These are phyloP conservation scores for Lentinus brumalis DNA, from an alignment of 768 basidiomycete species.

Conservation along the genomic window DNA sequence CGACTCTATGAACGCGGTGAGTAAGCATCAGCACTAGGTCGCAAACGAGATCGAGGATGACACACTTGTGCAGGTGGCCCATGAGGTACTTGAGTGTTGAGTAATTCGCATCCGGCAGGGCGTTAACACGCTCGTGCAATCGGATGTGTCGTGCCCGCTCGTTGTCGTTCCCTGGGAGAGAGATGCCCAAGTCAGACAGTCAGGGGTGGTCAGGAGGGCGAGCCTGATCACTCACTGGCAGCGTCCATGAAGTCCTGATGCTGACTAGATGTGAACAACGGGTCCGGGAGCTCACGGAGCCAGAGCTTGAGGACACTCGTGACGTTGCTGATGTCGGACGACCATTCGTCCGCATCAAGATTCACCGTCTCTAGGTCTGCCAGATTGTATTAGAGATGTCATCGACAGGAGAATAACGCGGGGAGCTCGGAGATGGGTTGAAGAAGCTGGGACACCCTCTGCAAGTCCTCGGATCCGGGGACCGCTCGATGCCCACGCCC, in stretches of 20 bases:
- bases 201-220: not conserved
- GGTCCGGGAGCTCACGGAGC: conserved; percentile 95
- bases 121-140: conserved; percentile 95
- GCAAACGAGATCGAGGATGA: conserved; percentile 4
- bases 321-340: conserved; percentile 93
- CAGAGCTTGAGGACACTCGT: conserved; percentile 94
- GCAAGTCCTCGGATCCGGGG: not conserved
- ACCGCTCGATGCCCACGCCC: not conserved
- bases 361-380: conserved; percentile 86
- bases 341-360: conserved; percentile 87
- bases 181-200: not conserved
- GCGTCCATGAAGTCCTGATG: conserved; percentile 96
- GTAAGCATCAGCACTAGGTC: not conserved
- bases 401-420: not conserved
- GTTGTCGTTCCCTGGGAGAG: conserved; percentile 77
- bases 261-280: conserved; percentile 78
- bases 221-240: conserved; percentile 62
- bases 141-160: conserved; percentile 94
- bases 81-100: conserved; percentile 95
- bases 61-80: conserved; percentile 89
- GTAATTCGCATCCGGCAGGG: conserved; percentile 98
- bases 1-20: conserved; percentile 52
- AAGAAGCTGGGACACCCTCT: too few species aligned
- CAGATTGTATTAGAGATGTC: not conserved
- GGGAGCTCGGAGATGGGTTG: not conserved